A percentile compares a stretch with the other conserved stretches of the same genome.
phyloP scores from a whole-genome alignment of 2,329 filamentous ascomycete genomes.

The Calonectria pseudoreteaudii region DNA sequence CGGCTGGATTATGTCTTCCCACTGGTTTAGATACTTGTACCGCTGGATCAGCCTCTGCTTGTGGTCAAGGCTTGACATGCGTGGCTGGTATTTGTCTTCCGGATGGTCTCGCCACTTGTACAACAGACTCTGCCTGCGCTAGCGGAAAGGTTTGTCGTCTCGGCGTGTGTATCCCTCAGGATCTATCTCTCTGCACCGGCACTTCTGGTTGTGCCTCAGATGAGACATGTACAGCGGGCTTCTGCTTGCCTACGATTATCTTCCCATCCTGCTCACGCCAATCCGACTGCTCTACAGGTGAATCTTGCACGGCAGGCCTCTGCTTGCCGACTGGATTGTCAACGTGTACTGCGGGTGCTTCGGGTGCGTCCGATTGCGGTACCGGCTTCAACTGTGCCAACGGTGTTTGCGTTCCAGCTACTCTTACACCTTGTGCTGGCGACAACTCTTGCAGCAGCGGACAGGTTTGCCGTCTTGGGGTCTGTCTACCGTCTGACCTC shows the following conservation, averaged over 20 bases:
- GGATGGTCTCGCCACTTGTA: background rate
- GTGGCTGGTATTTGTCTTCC: constrained; percentile 11
- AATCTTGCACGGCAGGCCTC: constrained; percentile 4
- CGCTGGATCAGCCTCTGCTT: background rate
- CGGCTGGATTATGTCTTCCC: background rate
- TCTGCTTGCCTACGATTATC: background rate
- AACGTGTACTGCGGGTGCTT: background rate
- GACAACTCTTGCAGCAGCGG: constrained; percentile 12
- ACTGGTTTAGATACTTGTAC: background rate
- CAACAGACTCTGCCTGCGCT: background rate
- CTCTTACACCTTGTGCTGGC: background rate
- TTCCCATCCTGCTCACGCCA: background rate
- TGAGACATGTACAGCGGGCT: constrained; percentile 7
- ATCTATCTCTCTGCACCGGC: background rate
- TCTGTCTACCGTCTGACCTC: background rate
- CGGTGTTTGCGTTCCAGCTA: background rate
- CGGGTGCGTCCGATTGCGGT: background rate
- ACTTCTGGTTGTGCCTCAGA: background rate
- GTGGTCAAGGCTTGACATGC: background rate
- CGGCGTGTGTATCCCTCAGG: constrained; percentile 1
- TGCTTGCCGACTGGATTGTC: background rate
- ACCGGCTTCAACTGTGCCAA: background rate
- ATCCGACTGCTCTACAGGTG: background rate
- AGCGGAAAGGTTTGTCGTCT: background rate
- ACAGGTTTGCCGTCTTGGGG: constrained; percentile 20